Evolutionary conservation across 164 flowering plant species (phyloP), one percentile per base, ranked within the genome.

Genomic region (Kalanchoe fedtschenkoi): DNA sequence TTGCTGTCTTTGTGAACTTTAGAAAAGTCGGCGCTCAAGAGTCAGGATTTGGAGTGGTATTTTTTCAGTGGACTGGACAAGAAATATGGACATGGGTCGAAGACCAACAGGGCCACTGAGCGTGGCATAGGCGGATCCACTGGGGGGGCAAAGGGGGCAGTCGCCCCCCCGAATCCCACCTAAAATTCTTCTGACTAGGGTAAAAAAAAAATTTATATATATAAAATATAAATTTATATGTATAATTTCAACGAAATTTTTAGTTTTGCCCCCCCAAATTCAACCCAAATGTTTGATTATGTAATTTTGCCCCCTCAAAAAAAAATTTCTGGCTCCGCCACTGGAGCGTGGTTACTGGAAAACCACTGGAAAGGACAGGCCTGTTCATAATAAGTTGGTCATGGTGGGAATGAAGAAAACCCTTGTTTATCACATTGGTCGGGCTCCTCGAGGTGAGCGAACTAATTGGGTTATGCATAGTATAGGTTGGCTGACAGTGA

Each of bases 381-480:
- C 73, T 17, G 70, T 78, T 24, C 55, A 54, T 37, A 71, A 73
- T 38, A 66, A 58, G 26, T 29, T 70, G 11, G 33, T 56, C 17
- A 37, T 58, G 35, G 77, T 78, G 33, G 81, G 81, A n/a, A 75
- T 73, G 78, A 78, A 78, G 72, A 78, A 78, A 58, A 78, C 81
- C 26, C 69, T 78, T 9, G 81, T 78, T 26, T 78, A 63, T 65
- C 79, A 78, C 38, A 58, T 15, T 55, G 81, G 81, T 0, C 73
- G 81, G 17, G 79, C 81, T 42, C 81, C 81, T 0, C 69, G 64
- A 19, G 81, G 81, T 4, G 73, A 68, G 68, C 65, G 81, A n/a
- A 64, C 68, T 16, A 75, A 78, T 58, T 78, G 81, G 81, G 81
- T 78, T 32, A 78, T 78, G 81, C 81, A 78, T 51, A 78, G 60